phyloP scores from a whole-genome alignment of 148 eudicot genomes.

The Nyssa sinensis region DNA sequence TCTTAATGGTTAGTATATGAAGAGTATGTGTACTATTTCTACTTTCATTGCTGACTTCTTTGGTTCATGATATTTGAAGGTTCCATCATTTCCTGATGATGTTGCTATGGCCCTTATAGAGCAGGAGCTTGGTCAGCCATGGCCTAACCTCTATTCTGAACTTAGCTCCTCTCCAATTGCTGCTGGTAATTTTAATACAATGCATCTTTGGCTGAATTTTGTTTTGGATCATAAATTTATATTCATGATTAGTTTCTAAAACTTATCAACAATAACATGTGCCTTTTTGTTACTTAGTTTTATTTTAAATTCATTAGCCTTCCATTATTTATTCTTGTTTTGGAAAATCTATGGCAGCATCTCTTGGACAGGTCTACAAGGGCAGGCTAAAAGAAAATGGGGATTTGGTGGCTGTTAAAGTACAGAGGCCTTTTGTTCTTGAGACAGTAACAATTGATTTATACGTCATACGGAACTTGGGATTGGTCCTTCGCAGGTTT shows the following conservation, averaged over 20 bases:
- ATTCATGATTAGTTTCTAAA: neutral
- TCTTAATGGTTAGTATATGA: neutral
- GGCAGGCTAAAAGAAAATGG: slow-evolving; percentile 96
- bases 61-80: slow-evolving; percentile 45
- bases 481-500: slow-evolving; percentile 83
- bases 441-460: slow-evolving; percentile 96
- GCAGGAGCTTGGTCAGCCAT: slow-evolving; percentile 95
- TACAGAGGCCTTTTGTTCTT: slow-evolving; percentile 98
- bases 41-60: slow-evolving; percentile 14
- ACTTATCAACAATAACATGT: neutral
- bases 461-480: slow-evolving; percentile 80
- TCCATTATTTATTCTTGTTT: neutral
- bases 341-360: slow-evolving; percentile 56
- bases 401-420: slow-evolving; percentile 96
- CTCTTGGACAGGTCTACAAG: slow-evolving; percentile 98
- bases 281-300: slow-evolving; percentile 1
- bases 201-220: neutral
- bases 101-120: slow-evolving; percentile 93
- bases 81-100: slow-evolving; percentile 98
- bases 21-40: neutral
- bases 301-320: slow-evolving; percentile 1
- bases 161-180: slow-evolving; percentile 96
- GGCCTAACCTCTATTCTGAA: slow-evolving; percentile 86
- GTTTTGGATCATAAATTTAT: slow-evolving; percentile 1
- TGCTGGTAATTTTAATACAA: slow-evolving; percentile 64